phyloP scores from a whole-genome alignment of 495 filamentous ascomycete genomes.

The Trichoderma virens region DNA sequence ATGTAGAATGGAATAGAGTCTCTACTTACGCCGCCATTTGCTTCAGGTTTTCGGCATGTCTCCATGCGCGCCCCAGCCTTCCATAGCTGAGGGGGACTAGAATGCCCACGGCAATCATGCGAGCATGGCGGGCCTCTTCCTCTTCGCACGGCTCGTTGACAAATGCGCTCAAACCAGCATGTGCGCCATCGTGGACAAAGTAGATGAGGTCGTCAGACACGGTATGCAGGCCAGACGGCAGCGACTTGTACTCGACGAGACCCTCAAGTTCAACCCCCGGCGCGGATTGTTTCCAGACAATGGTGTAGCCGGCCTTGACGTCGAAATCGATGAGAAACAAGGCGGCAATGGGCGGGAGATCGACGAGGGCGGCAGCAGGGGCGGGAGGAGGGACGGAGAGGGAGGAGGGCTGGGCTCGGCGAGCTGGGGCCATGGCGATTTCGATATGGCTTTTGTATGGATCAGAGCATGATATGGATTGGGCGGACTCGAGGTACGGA shows the following conservation, averaged over 20 bases:
- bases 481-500: not conserved
- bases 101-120: constrained; percentile 85
- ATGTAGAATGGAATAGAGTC: not conserved
- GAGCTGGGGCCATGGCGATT: constrained; percentile 40
- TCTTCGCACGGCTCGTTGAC: constrained; percentile 71
- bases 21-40: constrained; percentile 57
- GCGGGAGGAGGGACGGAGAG: constrained; percentile 32
- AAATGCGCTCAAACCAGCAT: constrained; percentile 90
- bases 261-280: constrained; percentile 75
- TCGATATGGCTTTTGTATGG: not conserved
- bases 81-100: constrained; percentile 83
- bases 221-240: constrained; percentile 88
- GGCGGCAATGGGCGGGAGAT: constrained; percentile 69
- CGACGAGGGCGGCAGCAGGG: constrained; percentile 30
- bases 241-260: constrained; percentile 85
- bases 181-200: constrained; percentile 70
- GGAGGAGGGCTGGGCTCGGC: constrained; percentile 42
- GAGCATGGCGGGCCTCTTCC: constrained; percentile 72
- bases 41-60: constrained; percentile 70
- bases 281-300: constrained; percentile 72
- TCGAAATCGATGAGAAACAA: constrained; percentile 83
- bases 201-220: constrained; percentile 86
- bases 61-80: constrained; percentile 81
- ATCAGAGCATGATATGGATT: constrained; percentile 2
- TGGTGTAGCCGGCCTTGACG: constrained; percentile 76